Evolutionary conservation across 257 asterid species (phyloP).

Genomic region (Euphrasia confusa): DNA sequence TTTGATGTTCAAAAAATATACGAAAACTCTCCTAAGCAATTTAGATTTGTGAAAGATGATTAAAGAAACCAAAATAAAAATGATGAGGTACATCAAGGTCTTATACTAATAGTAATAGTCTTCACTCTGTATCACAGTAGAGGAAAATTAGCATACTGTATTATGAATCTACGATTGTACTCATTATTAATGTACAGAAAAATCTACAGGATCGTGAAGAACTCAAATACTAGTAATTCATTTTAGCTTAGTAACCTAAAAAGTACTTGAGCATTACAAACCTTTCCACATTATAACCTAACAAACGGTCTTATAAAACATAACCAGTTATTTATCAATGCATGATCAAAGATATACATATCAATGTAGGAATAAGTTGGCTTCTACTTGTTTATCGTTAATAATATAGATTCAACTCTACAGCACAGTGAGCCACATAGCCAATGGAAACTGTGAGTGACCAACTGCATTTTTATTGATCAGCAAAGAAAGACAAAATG

Average conservation of each 20-base stretch:
- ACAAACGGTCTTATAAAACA: not conserved
- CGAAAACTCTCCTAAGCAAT: not conserved
- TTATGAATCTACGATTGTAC: not conserved
- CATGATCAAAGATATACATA: not conserved
- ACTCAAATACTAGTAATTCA: no score
- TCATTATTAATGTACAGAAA: not conserved
- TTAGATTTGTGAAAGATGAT: not conserved
- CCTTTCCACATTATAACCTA: not conserved
- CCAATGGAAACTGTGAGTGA: not conserved
- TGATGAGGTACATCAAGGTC: slow-evolving; percentile 7
- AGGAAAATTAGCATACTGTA: slow-evolving; percentile 18
- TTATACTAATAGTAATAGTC: not conserved
- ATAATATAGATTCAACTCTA: not conserved
- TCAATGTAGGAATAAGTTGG: not conserved
- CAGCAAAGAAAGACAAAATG: slow-evolving; percentile 11
- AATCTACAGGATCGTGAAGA: not conserved
- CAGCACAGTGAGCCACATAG: not conserved
- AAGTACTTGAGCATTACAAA: slow-evolving; percentile 1
- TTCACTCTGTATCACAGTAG: slow-evolving; percentile 12
- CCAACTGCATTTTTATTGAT: slow-evolving; percentile 8
- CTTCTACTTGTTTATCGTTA: slow-evolving; percentile 6
- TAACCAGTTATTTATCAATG: slow-evolving; percentile 3
- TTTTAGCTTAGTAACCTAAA: not conserved
- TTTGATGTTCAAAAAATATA: slow-evolving; percentile 18
- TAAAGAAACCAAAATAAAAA: slow-evolving; percentile 1